These are phyloP conservation scores for Fusarium nelsonii DNA, from an alignment of 2,329 filamentous ascomycete species.

Conservation along the genomic window DNA sequence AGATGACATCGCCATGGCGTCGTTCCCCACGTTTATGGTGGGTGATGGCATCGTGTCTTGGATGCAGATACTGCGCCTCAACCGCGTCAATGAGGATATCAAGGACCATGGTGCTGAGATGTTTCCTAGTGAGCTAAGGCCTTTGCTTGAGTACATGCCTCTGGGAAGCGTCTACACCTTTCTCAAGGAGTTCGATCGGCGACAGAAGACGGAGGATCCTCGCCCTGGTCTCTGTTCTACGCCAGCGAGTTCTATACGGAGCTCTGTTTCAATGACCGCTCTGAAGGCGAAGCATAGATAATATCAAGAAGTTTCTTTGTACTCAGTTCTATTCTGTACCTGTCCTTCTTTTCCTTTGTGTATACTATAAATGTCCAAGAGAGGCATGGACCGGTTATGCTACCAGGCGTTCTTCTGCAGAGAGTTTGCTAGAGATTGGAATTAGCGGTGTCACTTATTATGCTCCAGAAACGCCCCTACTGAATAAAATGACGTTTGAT, in stretches of 20 bases:
- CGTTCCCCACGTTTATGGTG: conserved; percentile 40
- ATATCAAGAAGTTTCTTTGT: not conserved
- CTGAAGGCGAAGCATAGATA: conserved; percentile 12
- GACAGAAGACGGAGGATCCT: conserved; percentile 30
- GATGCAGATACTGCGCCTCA: conserved; percentile 45
- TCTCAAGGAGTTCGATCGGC: conserved; percentile 41
- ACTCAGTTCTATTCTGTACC: not conserved
- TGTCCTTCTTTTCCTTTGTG: not conserved
- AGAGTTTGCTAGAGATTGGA: not conserved
- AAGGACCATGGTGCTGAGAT: conserved; percentile 41
- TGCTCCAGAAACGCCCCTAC: not conserved
- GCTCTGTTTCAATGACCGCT: conserved; percentile 36
- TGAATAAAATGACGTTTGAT: not conserved
- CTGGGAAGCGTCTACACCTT: conserved; percentile 42
- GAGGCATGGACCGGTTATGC: not conserved
- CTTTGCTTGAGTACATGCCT: conserved; percentile 42
- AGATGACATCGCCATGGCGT: conserved; percentile 42
- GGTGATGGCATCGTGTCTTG: conserved; percentile 43
- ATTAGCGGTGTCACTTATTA: not conserved
- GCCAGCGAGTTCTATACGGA: conserved; percentile 36
- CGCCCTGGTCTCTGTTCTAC: conserved; percentile 5
- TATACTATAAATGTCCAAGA: not conserved
- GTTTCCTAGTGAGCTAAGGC: conserved; percentile 38
- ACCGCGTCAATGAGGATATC: conserved; percentile 44
- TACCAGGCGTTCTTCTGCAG: not conserved